phyloP scores from a whole-genome alignment of 805 yeast genomes.

The Wickerhamiella spandovensis region DNA sequence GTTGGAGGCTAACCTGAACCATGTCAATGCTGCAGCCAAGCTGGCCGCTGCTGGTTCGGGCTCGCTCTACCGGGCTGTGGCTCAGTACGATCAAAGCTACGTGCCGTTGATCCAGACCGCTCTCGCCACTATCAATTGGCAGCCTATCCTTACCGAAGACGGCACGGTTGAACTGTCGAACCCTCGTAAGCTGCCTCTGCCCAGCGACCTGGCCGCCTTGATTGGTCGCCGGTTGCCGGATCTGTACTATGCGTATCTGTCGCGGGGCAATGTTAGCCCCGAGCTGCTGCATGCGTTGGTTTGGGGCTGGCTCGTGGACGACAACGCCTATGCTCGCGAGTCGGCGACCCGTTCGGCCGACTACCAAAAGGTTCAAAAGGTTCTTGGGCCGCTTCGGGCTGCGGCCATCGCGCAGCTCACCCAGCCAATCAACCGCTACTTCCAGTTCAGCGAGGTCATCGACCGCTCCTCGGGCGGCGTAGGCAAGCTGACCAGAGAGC shows the following conservation, averaged over 20 bases:
- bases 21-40: constrained; percentile 14
- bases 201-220: constrained; percentile 69
- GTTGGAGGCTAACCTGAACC: constrained; percentile 6
- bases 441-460: constrained; percentile 55
- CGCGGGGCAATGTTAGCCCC: constrained; percentile 58
- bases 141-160: constrained; percentile 56
- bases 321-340: constrained; percentile 31
- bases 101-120: constrained; percentile 50
- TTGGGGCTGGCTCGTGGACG: constrained; percentile 41
- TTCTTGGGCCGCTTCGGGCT: constrained; percentile 37
- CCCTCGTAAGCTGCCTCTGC: constrained; percentile 37
- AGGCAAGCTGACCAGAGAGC: background rate
- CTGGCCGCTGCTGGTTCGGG: constrained; percentile 20
- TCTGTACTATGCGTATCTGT: constrained; percentile 69
- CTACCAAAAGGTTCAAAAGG: constrained; percentile 36
- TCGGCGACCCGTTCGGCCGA: constrained; percentile 28
- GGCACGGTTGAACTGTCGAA: constrained; percentile 56
- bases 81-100: constrained; percentile 14
- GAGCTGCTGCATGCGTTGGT: constrained; percentile 54
- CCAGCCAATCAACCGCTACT: constrained; percentile 66
- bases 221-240: constrained; percentile 77
- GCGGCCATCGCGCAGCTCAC: constrained; percentile 55
- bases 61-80: constrained; percentile 21
- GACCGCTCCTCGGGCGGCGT: constrained; percentile 10
- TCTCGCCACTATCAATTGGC: constrained; percentile 48